Evolutionary conservation across 371 early-diverging fungal species (phyloP), one percentile per base, ranked within the genome.

Genomic region (Mycotypha africana): DNA sequence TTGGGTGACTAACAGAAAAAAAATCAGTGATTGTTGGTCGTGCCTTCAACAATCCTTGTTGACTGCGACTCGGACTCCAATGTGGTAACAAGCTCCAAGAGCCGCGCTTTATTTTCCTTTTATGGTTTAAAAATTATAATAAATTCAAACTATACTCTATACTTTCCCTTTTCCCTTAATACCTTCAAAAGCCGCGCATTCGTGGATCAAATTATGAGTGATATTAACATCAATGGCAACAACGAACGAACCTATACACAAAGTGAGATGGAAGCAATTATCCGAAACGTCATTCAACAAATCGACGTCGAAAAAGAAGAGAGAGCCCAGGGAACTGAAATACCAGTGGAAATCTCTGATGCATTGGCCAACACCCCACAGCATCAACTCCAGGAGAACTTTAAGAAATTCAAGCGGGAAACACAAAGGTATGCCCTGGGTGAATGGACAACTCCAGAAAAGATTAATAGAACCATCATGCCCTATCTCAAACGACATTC

Each of bases 221-320:
- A n/a, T n/a, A n/a, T n/a, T n/a, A 30, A 30, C 12, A 38, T 38
- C n/a, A n/a, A n/a, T n/a, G n/a, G n/a, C n/a, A n/a, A n/a, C n/a
- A n/a, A n/a, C n/a, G 40, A 39, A 39, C 4, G 40, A 39, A 39
- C 40, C 6, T 45, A 45, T 26, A 45, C 45, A 3, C 45, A 45
- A 25, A 36, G n/a, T 26, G 17, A 43, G 23, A 43, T 43, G 43
- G 43, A 43, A 33, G 23, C 22, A 8, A 45, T 45, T 36, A 17
- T 36, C 35, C n/a, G 45, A 36, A 2, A 3, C 12, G 17, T 45
- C 37, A 32, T 45, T 26, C 3, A 36, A 36, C 22, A 45, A 28
- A 36, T 45, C 16, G 45, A 45, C n/a, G 16, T 15, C 36, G 45
- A 45, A 22, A 34, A 25, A 45, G 45, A 45, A 36, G 36, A 34